Base-by-base conservation (phyloP, 2,329 filamentous ascomycete species). In the Lasiodiplodia sp. region DNA sequence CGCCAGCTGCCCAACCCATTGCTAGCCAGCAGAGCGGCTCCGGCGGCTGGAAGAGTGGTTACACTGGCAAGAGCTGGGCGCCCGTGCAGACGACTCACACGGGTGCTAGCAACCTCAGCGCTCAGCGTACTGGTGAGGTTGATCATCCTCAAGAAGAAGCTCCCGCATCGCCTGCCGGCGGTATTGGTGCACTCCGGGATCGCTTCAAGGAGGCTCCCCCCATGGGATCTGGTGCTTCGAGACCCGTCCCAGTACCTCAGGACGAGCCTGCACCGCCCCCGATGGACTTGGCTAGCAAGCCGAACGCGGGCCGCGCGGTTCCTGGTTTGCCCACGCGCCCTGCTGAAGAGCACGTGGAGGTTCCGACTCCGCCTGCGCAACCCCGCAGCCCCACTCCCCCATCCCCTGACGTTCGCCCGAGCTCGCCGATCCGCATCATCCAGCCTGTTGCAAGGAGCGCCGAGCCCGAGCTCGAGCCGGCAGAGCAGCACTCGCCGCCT, bases 61-160 rank as follows among this genome's bases (percentile, higher is more conserved):
- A 97, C 78, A 84, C 85, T 60, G 95, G 95, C 70, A 98, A 97
- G 84, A 91, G 88, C 40, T 98, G 95, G 95, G 93, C 89, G 31
- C 83, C 94, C 3, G 93, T 97, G 37, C 89, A 94, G 75, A 93
- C 91, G 12, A 88, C 87, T 11, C 86, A 87, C 68, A 94, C 89
- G 66, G 90, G 91, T 21, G 75, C 76, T 34, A 86, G 84, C 74
- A 84, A 84, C 72, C 76, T 84, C 52, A 83, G 82, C 53, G 84
- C 88, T 69, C 89, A 95, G 75, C 85, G 86, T 71, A 92, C 91
- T 3, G 92, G 90, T 40, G 79, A 83, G 44, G 83, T 83, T 47
- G 78, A 82, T 70, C 78, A 82, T 31, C 75, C 81, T 67, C 81
- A 85, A 71, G 85, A 88, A 66, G 80, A 85, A 67, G 77, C 84